phyloP scores from a whole-genome alignment of 441 rosid species.

The Pelargonium australe region DNA sequence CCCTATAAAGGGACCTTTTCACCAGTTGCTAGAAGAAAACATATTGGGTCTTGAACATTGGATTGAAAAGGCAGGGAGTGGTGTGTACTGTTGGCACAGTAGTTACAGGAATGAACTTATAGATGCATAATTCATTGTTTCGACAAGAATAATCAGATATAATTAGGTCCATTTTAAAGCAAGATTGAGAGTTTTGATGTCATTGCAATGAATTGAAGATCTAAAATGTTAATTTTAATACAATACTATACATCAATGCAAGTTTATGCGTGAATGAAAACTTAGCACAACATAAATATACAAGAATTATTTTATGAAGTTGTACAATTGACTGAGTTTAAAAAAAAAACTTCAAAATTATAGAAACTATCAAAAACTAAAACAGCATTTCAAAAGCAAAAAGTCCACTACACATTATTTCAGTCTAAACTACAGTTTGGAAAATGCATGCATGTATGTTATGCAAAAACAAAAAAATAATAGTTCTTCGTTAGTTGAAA shows the following conservation, averaged over 20 bases:
- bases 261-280: neutral
- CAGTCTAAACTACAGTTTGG: too few relatives aligned
- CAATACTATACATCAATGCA: neutral
- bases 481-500: too few relatives aligned
- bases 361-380: too few relatives aligned
- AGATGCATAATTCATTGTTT: conserved; percentile 9
- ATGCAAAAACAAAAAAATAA: too few relatives aligned
- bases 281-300: neutral
- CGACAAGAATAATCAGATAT: neutral
- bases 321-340: too few relatives aligned
- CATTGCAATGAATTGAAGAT: neutral
- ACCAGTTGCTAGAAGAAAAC: conserved; percentile 12
- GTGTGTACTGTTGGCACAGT: conserved; percentile 24
- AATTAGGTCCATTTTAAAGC: neutral
- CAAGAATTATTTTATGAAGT: too few relatives aligned
- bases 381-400: too few relatives aligned
- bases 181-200: neutral
- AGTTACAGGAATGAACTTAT: conserved; percentile 4
- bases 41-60: neutral
- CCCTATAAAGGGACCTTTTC: conserved; percentile 10
- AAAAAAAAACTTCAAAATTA: too few relatives aligned
- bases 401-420: too few relatives aligned
- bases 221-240: neutral
- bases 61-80: conserved; percentile 25
- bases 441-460: too few relatives aligned